Conservation (phyloP, 1,284 basidiomycete genomes). For the Somion occarium region DNA sequence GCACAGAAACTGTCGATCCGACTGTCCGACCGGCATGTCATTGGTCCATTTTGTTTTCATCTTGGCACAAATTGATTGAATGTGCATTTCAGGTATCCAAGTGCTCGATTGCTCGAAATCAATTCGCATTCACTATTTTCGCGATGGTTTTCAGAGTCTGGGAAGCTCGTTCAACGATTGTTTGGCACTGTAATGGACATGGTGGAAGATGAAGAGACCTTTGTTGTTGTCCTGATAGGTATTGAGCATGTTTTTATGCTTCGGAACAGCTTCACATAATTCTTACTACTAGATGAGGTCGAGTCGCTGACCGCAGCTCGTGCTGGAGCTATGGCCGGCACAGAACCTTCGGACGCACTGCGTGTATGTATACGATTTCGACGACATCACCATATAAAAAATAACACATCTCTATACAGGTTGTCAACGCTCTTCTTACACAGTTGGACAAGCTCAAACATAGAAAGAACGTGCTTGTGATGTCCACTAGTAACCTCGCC, state of each 20-base stretch:
- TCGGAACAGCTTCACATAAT: constrained; percentile 1
- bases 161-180: constrained; percentile 93
- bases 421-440: constrained; percentile 96
- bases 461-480: constrained; percentile 89
- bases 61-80: background rate
- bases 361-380: constrained; percentile 46
- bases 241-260: constrained; percentile 2
- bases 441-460: constrained; percentile 95
- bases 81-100: constrained; percentile 59
- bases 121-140: constrained; percentile 96
- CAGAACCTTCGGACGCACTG: constrained; percentile 94
- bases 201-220: constrained; percentile 84
- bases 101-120: constrained; percentile 90
- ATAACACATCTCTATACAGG: constrained; percentile 41
- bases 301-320: constrained; percentile 93
- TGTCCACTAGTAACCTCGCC: constrained; percentile 95
- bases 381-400: background rate
- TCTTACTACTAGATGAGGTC: constrained; percentile 74
- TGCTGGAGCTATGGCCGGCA: constrained; percentile 90
- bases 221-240: constrained; percentile 96
- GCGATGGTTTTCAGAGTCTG: constrained; percentile 98
- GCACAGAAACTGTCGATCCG: constrained; percentile 96
- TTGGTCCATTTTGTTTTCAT: too few relatives aligned
- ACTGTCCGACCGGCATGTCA: constrained; percentile 70
- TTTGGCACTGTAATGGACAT: constrained; percentile 89